Evolutionary conservation across 768 basidiomycete genomes (phyloP), one percentile per base, ranked within the genome.

Genomic region (Psilocybe tampanensis): DNA sequence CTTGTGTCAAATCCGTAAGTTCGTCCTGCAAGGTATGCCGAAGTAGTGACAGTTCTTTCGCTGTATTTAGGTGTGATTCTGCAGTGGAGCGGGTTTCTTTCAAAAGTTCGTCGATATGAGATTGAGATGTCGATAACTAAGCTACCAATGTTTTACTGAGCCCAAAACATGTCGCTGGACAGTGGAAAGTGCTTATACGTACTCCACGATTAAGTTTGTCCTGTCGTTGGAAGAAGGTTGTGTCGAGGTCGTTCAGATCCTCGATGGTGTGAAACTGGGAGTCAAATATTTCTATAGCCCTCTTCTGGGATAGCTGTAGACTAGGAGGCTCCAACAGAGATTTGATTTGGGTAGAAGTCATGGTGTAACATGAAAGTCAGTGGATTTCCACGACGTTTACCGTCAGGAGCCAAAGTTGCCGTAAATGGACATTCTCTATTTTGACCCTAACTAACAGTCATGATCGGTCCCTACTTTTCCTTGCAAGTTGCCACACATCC

Each of bases 11-110:
- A 56, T 82, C 82, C 12, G 85, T 75, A 11, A 95, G 77, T 68
- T 94, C 89, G 66, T 96, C 94, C 15, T 85, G 81, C 18, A 95
- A 74, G 1, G 82, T 83, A 71, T 94, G 90, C 22, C 94, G 80
- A 32, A 88, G 72, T n/a, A 90, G 76, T 1, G 91, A 86, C 39
- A 94, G 75, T 54, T 88, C 85, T 65, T 91, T 87, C 0, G 90
- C 90, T 8, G 84, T 80, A 50, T 80, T 75, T 33, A 91, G 74
- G 32, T 87, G 77, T 21, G 71, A 67, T 51, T 81, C 68, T 1
- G 83, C 80, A 19, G 75, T 68, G 11, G 70, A 60, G 39, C 81
- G 81, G 3, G 87, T 82, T 41, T 79, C 69, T 2, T 72, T 64
- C 7, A 90, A 73, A 15, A 87, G 66, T 1, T 63, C 52, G 45